Evolutionary conservation across 139 green algal genomes (phyloP).

Genomic region (Mesotaenium endlicherianum): DNA sequence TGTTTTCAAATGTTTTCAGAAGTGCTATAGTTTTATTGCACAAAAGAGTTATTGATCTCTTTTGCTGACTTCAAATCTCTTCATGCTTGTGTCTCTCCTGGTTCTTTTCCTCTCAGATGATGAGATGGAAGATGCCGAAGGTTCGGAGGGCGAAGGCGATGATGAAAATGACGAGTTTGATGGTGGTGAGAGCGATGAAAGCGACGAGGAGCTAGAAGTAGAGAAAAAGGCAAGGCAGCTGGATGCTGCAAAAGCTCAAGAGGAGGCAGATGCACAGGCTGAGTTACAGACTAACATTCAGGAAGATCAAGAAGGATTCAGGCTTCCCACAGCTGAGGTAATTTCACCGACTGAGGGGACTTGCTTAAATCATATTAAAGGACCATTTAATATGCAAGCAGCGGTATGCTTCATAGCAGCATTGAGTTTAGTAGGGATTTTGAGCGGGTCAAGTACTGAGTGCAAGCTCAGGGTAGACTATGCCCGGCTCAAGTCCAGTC

Average conservation of each 20-base stretch:
- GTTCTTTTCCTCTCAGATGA: background rate
- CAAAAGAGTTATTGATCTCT: background rate
- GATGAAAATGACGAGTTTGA: constrained; percentile 25
- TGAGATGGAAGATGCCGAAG: background rate
- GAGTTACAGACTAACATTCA: constrained; percentile 46
- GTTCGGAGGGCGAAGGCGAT: constrained; percentile 1
- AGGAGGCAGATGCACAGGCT: constrained; percentile 46
- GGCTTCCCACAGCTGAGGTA: constrained; percentile 49
- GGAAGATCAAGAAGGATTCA: constrained; percentile 27
- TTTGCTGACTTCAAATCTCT: background rate
- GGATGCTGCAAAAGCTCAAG: constrained; percentile 17
- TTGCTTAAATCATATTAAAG: background rate
- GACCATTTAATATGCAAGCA: background rate
- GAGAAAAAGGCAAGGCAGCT: constrained; percentile 43
- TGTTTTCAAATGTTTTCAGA: background rate
- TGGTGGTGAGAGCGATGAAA: constrained; percentile 21
- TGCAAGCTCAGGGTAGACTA: background rate
- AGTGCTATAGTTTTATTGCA: background rate
- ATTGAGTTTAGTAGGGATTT: background rate
- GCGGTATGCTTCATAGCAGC: constrained; percentile 12
- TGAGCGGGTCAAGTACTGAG: background rate
- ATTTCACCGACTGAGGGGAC: background rate
- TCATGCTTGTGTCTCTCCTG: background rate
- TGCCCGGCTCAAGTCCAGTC: background rate
- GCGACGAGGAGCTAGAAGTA: constrained; percentile 43